Evolutionary conservation across 129 eudicot genomes (phyloP), one percentile per base, ranked within the genome.

Genomic region (Rutidosis leptorrhynchoides): DNA sequence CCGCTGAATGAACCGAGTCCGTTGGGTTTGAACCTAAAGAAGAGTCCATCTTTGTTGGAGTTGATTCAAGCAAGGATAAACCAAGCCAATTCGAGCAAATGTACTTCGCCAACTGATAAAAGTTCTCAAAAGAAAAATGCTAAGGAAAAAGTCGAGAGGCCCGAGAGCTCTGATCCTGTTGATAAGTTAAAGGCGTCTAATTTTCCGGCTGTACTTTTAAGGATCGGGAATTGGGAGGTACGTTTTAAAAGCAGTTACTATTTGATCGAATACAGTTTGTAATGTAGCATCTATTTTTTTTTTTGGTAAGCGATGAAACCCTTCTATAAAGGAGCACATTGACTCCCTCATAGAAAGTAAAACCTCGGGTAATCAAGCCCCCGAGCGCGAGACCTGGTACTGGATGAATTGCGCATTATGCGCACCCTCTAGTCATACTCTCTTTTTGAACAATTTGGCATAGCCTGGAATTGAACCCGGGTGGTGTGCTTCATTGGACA

Each of bases 171-270:
- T 2, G 58, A 63, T 53, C 60, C 78, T 6, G 25, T 67, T 32
- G 92, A 88, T 68, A 88, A 84, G 77, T 73, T 82, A 60, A 88
- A 93, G 76, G 92, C 98, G 26, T 82, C 98, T 0, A 93, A 93
- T 62, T 85, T 93, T 78, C 67, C 79, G 0, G 98, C 87, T 66
- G 61, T 76, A 9, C 68, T 63, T 35, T 68, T 93, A 71, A 82
- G 58, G 76, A 93, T 93, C 33, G 98, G 98, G 58, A 1, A 61
- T 10, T 93, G 98, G 98, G 91, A 85, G 96, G 98, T 92, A 81
- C 6, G 15, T 53, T 15, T 21, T 15, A 5, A 46, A 46, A 46
- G 4, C 8, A 33, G 1, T 14, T 14, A 15, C 19, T 15, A 0
- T 43, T 15, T 42, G n/a, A 5, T 33, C 40, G 40, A 1, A 30